Evolutionary conservation across 192 early-diverging fungal species (phyloP), one percentile per base, ranked within the genome.

Genomic region (Coemansia umbellata): DNA sequence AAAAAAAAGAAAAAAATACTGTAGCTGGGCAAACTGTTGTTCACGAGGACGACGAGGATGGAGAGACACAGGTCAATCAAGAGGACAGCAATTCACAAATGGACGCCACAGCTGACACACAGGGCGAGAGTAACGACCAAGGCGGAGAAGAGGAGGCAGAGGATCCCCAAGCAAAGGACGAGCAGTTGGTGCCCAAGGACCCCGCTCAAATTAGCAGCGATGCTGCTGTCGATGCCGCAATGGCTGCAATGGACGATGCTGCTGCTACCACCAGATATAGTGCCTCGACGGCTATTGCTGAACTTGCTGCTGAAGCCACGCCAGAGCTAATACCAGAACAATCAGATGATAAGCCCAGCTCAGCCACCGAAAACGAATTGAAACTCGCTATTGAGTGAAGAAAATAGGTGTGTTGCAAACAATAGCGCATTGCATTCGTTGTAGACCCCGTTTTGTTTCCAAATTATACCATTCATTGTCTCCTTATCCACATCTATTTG

Each of bases 11-110:
- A n/a, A 3, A 30, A 15, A 10, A 10, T 53, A 24, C 1, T 50
- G 40, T 69, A 72, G 69, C 70, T 43, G 70, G 70, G 26, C 70
- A 74, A 50, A 74, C 70, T 19, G 63, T 74, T 40, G 63, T 74
- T 40, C 70, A 74, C 50, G 70, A 74, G 48, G 70, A 74, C 31
- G 69, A 71, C 18, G 61, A 71, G 1, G 64, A 59, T 23, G 57
- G 37, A 27, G 47, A 40, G 32, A 40, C 30, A 8, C 31, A 47
- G 11, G 21, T 37, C 4, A 44, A 30, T 41, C 3, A 10, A 2
- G 30, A 27, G 27, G n/a, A n/a, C n/a, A n/a, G n/a, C n/a, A n/a
- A n/a, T n/a, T n/a, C n/a, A n/a, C n/a, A n/a, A n/a, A n/a, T 24
- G 14, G 42, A 44, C 42, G 3, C 42, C 42, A 44, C 5, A 26